Evolutionary conservation across 140 eudicot genomes (phyloP), one percentile per base, ranked within the genome.

Genomic region (Flaveria floridana): DNA sequence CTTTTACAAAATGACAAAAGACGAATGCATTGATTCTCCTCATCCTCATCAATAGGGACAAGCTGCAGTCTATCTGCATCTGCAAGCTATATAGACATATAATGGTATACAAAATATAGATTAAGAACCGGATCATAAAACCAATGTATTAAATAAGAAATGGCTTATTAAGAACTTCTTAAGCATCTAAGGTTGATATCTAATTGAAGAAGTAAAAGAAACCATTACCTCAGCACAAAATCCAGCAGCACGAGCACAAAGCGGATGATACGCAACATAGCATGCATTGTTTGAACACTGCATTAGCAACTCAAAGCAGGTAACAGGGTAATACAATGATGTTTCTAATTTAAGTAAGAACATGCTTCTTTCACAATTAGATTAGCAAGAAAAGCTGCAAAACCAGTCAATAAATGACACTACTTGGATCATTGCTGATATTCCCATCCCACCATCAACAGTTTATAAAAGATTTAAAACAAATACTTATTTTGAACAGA

Each of bases 171-270:
- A 23, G 19, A 30, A 25, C 64, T 66, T 8, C 57, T 46, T 42
- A 19, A 72, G 15, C 53, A 15, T 37, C 44, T 64, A n/a, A 53
- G n/a, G 44, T 39, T 74, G 71, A 16, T 2, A 72, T 25, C 16
- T 70, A 28, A 51, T 25, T 37, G 41, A 20, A 26, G 16, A 28
- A 59, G 23, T 52, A 37, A 48, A 46, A 46, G 30, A 39, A 71
- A n/a, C 12, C 21, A n/a, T 64, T 85, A 95, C 99, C 95, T 95
- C 99, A 18, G 85, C 92, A 81, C 98, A 93, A 81, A 87, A 89
- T 34, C 98, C 98, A 73, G 98, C 96, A 63, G 91, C 97, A 78
- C 98, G 96, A 68, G 98, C 98, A 86, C 98, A 93, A 70, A 93
- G 98, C 14, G 98, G 98, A 84, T 93, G 98, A 82, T 90, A 93